Percentiles rank a stretch among this genome's conserved stretches.
Evolutionary conservation across 176 grass and related monocot species (phyloP).

Genomic region (Carex cristatella): DNA sequence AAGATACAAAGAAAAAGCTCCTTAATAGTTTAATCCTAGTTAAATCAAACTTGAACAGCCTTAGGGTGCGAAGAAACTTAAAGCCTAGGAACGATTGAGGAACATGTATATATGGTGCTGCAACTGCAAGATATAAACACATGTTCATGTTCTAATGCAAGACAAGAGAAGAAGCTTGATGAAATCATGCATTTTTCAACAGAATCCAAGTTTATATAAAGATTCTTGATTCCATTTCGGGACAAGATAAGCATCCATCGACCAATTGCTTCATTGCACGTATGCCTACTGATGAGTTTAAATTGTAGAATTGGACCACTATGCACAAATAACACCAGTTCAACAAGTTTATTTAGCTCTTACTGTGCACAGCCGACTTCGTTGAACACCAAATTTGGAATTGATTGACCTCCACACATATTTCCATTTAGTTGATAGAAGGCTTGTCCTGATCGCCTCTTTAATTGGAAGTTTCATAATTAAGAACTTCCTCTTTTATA

Average conservation of each 20-base stretch:
- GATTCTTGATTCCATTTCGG: conserved; percentile 39
- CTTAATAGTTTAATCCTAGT: too few species aligned
- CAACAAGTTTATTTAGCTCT: too few species aligned
- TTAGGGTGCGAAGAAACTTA: neutral
- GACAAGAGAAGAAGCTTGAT: conserved; percentile 34
- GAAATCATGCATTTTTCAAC: conserved; percentile 12
- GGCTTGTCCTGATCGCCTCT: too few species aligned
- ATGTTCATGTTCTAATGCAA: conserved; percentile 24
- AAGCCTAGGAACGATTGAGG: conserved; percentile 33
- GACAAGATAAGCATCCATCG: conserved; percentile 41
- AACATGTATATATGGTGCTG: neutral
- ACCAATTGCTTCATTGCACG: conserved; percentile 17
- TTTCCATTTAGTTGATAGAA: too few species aligned
- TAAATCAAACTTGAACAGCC: too few species aligned
- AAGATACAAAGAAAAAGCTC: too few species aligned
- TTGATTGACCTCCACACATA: too few species aligned
- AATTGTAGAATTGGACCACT: neutral
- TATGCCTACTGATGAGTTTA: neutral
- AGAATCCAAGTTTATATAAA: neutral
- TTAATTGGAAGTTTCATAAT: too few species aligned
- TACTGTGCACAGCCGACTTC: too few species aligned
- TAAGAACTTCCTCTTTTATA: too few species aligned
- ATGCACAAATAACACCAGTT: too few species aligned
- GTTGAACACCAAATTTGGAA: too few species aligned
- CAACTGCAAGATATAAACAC: neutral